Evolutionary conservation across 495 filamentous ascomycete genomes (phyloP), one percentile per base, ranked within the genome.

Genomic region (Talaromyces thailandensis): DNA sequence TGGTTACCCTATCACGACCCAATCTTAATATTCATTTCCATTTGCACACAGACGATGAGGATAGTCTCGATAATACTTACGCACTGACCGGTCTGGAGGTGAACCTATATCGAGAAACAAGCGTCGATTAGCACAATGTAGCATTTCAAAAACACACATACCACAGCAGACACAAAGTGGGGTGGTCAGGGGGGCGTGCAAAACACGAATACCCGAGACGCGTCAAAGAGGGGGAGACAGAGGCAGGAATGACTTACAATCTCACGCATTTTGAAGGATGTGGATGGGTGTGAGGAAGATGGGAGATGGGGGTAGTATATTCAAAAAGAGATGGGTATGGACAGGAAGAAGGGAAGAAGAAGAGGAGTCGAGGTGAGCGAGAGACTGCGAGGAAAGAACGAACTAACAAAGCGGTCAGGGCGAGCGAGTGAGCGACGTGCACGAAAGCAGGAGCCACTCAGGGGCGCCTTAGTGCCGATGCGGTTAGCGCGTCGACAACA

Each of bases 41-140:
- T 40, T 63, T 25, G 29, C n/a, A n/a, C n/a, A n/a, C n/a, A n/a
- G n/a, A n/a, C n/a, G n/a, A n/a, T 9, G 43, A n/a, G 6, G 43
- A 9, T 48, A 48, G 28, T 29, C 3, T 48, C 43, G 43, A 48
- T 62, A 58, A 61, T 63, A 82, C 91, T 81, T 86, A 92, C 91
- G 81, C 91, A 96, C 87, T 98, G 94, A 80, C 95, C 94, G 81
- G 94, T 98, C 81, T 99, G 95, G 70, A 98, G 92, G 80, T 90
- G 87, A 76, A 99, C 93, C 93, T 97, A 70, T 72, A 66, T 68
- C 73, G 64, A 68, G 66, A 65, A 67, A 77, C 75, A 68, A 67
- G 51, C 57, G 56, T 25, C 70, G 71, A 66, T 55, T 64, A 66
- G 63, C 62, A 35, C 12, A n/a, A n/a, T 29, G 40, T 31, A 50